These are phyloP conservation scores for Acacia acuminata DNA, from an alignment of 306 rosid species.

Conservation along the genomic window DNA sequence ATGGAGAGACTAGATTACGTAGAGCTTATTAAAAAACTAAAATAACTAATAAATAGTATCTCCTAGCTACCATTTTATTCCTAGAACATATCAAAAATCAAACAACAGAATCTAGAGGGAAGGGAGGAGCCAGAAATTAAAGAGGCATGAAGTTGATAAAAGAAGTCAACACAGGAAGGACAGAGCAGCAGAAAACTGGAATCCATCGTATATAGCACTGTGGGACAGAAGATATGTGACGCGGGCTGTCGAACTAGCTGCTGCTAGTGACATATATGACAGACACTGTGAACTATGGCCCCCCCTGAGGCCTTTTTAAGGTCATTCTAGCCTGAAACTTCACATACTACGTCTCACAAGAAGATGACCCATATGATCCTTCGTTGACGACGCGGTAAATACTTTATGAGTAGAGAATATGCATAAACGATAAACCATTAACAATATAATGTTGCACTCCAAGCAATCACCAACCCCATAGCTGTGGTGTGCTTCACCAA, in stretches of 20 bases:
- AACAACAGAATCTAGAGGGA: not conserved
- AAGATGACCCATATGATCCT: slow-evolving; percentile 52
- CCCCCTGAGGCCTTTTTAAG: not conserved
- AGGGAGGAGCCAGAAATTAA: slow-evolving; percentile 3
- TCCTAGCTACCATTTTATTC: too few relatives aligned
- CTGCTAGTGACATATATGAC: slow-evolving; percentile 73
- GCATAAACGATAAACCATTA: slow-evolving; percentile 74
- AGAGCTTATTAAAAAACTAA: too few relatives aligned
- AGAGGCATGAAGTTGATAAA: not conserved
- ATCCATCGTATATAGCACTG: not conserved
- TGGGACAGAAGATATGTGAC: slow-evolving; percentile 31
- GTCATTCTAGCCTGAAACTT: not conserved
- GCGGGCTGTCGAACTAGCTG: slow-evolving; percentile 84
- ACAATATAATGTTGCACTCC: slow-evolving; percentile 82
- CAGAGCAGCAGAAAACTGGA: not conserved
- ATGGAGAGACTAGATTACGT: too few relatives aligned
- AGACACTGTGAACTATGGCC: slow-evolving; percentile 58
- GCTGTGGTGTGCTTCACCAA: slow-evolving; percentile 58
- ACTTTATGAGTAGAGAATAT: slow-evolving; percentile 65
- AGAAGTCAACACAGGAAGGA: not conserved
- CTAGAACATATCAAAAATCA: too few relatives aligned
- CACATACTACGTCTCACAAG: slow-evolving; percentile 72
- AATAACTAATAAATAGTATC: too few relatives aligned
- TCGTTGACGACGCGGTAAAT: slow-evolving; percentile 62
- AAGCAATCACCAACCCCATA: slow-evolving; percentile 88